Base-by-base conservation (phyloP, 257 asterid genomes). In the Thymus quinquecostatus region DNA sequence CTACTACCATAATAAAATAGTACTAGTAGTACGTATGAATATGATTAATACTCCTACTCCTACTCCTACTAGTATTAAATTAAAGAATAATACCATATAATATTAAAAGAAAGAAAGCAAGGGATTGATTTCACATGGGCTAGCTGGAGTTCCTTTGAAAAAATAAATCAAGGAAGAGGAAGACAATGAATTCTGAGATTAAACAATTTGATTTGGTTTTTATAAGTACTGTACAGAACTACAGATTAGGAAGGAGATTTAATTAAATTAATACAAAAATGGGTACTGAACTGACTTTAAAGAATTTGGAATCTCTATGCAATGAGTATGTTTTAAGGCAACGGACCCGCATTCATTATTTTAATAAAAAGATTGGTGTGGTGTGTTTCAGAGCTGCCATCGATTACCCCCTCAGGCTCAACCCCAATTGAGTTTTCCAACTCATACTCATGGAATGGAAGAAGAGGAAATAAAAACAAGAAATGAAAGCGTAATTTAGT, bases 111-210 rank as follows among this genome's bases (percentile, higher is more conserved):
- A 67, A 51, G 68, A 58, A 67, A 74, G 70, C 58, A 38, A 56
- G 75, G 64, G 69, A 66, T 64, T 60, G 69, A 60, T 60, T 45
- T 80, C 96, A 89, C 96, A 84, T 89, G 96, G 91, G 77, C 83
- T 77, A 57, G 87, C 86, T 84, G 92, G 79, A 78, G 71, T 29
- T 53, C 28, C 64, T 33, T 61, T 49, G 49, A 60, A 32, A 21
- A 57, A 69, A 38, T 60, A 21, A 61, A 68, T 57, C 21, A 44
- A 49, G 36, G 33, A 49, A 10, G n/a, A 68, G 30, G 14, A 32
- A 54, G 38, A 33, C 1, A 8, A 7, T 50, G 9, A 43, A 2
- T 64, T 47, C 21, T 21, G 21, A 21, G 21, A 21, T 45, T 45
- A 40, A 21, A 43, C 34, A 55, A 30, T 12, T 1, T 21, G 21